Conservation (phyloP, 371 early-diverging fungal genomes). For the Zychaea mexicana region DNA sequence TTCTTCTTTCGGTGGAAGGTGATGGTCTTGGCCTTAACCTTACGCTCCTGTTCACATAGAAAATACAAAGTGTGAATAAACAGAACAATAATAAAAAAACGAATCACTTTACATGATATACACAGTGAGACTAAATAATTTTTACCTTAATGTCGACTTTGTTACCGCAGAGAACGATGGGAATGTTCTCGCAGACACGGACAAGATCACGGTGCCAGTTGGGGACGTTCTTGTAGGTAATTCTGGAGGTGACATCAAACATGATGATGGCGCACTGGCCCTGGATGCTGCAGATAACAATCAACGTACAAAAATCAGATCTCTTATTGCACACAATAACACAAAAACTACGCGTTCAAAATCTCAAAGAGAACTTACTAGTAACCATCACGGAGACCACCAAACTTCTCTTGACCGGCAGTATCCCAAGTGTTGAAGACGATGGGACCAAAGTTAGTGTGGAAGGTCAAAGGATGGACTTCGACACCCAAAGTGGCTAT, state of each 20-base stretch:
- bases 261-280: constrained; percentile 99
- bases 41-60: constrained; percentile 81
- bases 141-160: constrained; percentile 97
- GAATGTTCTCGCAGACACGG: constrained; percentile 99
- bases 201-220: constrained; percentile 99
- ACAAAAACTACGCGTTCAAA: too few species aligned
- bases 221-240: constrained; percentile 99
- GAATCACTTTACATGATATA: too few species aligned
- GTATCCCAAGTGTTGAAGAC: constrained; percentile 99
- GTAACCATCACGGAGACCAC: constrained; percentile 99
- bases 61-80: too few species aligned
- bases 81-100: too few species aligned
- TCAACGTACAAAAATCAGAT: too few species aligned
- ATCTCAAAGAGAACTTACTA: constrained; percentile 85
- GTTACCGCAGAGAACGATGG: constrained; percentile 99
- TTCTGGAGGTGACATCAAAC: constrained; percentile 99
- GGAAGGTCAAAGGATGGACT: constrained; percentile 97
- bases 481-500: constrained; percentile 99
- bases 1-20: constrained; percentile 99
- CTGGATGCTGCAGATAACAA: too few species aligned
- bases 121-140: neutral
- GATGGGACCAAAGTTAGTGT: constrained; percentile 96
- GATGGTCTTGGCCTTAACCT: constrained; percentile 99
- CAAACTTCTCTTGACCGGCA: constrained; percentile 99
- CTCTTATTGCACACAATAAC: too few species aligned